Evolutionary conservation across 345 rosid species (phyloP).

Genomic region (Aegle marmelos): DNA sequence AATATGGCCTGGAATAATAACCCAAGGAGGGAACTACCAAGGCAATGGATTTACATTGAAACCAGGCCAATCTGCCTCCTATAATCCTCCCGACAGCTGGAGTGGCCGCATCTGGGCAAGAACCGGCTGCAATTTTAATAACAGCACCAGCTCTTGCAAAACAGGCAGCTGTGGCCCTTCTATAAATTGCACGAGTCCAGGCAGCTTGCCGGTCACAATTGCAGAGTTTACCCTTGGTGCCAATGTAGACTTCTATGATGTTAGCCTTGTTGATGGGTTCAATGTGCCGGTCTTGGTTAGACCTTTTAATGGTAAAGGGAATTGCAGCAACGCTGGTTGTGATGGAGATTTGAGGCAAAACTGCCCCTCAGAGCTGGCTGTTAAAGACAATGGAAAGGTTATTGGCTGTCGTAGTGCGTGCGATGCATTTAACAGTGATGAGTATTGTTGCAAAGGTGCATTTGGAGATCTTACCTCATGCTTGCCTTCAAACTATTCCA

Average conservation of each 20-base stretch:
- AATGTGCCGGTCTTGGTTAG: conserved; percentile 44
- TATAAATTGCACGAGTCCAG: conserved; percentile 43
- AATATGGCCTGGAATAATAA: conserved; percentile 59
- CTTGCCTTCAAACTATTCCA: conserved; percentile 50
- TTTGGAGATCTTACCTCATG: conserved; percentile 36
- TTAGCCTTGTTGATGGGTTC: conserved; percentile 69
- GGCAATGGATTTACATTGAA: conserved; percentile 39
- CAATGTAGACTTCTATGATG: conserved; percentile 42
- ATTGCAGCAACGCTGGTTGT: conserved; percentile 55
- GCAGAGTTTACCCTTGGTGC: conserved; percentile 53
- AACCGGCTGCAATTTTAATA: conserved; percentile 48
- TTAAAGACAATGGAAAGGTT: conserved; percentile 36
- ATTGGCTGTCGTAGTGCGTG: conserved; percentile 63
- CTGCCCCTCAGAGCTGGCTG: conserved; percentile 43
- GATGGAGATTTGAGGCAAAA: conserved; percentile 44
- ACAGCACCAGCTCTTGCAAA: conserved; percentile 40
- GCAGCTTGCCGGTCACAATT: conserved; percentile 47
- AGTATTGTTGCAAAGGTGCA: conserved; percentile 56
- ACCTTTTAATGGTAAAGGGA: conserved; percentile 42
- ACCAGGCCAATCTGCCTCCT: conserved; percentile 36
- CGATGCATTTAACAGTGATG: conserved; percentile 43
- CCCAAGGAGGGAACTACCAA: conserved; percentile 16
- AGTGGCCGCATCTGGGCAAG: conserved; percentile 69
- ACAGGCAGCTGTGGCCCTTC: conserved; percentile 52
- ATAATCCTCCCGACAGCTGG: conserved; percentile 38